Evolutionary conservation across 192 early-diverging fungal species (phyloP).

Genomic region (Linnemannia hyalina): DNA sequence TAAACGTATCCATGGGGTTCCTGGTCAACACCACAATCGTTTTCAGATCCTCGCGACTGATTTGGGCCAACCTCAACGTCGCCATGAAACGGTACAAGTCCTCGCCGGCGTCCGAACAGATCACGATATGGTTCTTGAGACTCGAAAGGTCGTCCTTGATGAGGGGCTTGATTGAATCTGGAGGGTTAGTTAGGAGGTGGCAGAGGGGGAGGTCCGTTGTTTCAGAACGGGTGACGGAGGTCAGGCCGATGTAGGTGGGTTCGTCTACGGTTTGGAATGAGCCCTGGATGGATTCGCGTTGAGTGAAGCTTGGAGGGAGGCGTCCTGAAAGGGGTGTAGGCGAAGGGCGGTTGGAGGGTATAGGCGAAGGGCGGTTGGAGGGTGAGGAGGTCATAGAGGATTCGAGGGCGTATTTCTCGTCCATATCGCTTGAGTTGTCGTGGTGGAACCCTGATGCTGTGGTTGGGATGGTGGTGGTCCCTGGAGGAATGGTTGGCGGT

Average conservation of each 20-base stretch:
- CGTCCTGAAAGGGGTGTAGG: not conserved
- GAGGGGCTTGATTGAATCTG: conserved; percentile 24
- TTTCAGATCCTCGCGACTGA: conserved; percentile 58
- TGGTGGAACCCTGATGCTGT: not conserved
- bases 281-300: conserved; percentile 5
- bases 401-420: not conserved
- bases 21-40: conserved; percentile 62
- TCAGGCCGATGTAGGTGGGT: conserved; percentile 39
- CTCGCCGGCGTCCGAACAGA: conserved; percentile 58
- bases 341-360: not conserved
- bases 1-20: conserved; percentile 25
- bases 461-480: not conserved
- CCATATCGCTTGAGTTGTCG: not conserved
- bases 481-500: not conserved
- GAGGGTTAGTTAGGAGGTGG: conserved; percentile 38
- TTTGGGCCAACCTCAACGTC: conserved; percentile 54
- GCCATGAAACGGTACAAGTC: conserved; percentile 48
- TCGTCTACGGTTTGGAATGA: conserved; percentile 31
- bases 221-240: conserved; percentile 35
- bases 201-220: conserved; percentile 46
- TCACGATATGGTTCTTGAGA: conserved; percentile 56
- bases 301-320: not conserved
- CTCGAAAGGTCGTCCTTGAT: conserved; percentile 38
- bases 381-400: not conserved
- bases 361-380: not conserved